Base-by-base conservation (phyloP, 1,284 basidiomycete species). In the Cerrena zonata region DNA sequence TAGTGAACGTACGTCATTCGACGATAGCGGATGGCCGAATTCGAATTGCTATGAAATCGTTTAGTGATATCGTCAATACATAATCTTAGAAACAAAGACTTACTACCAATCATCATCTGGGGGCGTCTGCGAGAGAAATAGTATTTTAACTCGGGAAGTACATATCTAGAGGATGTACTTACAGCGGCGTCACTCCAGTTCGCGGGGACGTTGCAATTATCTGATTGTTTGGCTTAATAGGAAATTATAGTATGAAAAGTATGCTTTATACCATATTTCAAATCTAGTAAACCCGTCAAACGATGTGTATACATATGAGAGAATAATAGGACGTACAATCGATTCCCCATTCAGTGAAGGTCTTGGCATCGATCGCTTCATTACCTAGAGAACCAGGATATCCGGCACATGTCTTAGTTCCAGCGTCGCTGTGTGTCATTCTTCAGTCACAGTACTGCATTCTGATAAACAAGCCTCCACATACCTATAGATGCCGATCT, bases 191-290 rank as follows among this genome's bases (percentile, higher is more conserved):
- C 78, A 13, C 65, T 69, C 78, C 77, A 80, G 56, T 80, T 78
- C 4, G 51, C 54, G 10, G 78, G 78, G 19, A 80, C 72, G 57
- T 77, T 74, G 61, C 78, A 80, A 53, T 80, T 80, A 54, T 80
- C 78, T 78, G 45, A 15, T 1, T 25, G 24, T n/a, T 7, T 37
- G 15, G 15, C 21, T 41, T 18, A 41, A 22, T 22, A n/a, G 5
- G 7, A 7, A 34, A 34, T 34, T 34, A 15, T 15, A 34, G 30
- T 15, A 7, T 7, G 15, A 34, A 34, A 15, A 34, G 30, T 15
- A 7, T 34, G 7, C 30, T 7, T 15, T 10, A 41, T 40, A 74
- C 77, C 77, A 56, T 80, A 80, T 67, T 80, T 80, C 52, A 80
- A 60, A 58, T 79, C 69, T 68, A 38, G 11, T 15, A 5, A 22